phyloP scores from a whole-genome alignment of 345 rosid genomes.

The Salix brachista region DNA sequence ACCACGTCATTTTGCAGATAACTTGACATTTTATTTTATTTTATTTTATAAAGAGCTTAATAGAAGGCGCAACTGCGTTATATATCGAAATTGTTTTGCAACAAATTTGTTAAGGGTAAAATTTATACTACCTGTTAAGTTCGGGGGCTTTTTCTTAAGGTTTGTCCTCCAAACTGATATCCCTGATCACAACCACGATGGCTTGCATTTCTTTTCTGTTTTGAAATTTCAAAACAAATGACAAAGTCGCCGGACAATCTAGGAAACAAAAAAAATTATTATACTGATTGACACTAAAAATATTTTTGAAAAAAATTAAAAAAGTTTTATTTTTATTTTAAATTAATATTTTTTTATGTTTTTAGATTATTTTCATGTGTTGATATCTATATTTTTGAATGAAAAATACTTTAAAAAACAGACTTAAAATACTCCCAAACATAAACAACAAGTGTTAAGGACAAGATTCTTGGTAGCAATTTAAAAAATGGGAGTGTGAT shows the following conservation, averaged over 20 bases:
- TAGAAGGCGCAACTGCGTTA: not conserved
- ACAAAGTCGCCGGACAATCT: not conserved
- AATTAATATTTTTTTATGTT: no score
- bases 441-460: not conserved
- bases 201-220: not conserved
- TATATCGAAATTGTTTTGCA: not conserved
- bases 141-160: not conserved
- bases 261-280: not conserved
- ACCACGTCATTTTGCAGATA: no score
- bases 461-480: slow-evolving; percentile 13
- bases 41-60: no score
- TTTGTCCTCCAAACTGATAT: not conserved
- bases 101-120: not conserved
- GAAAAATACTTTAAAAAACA: no score
- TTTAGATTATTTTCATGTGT: no score
- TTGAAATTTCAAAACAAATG: not conserved
- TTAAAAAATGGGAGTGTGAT: slow-evolving; percentile 17
- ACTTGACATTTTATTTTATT: not conserved
- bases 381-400: no score
- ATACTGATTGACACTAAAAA: no score
- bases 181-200: not conserved
- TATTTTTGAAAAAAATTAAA: no score
- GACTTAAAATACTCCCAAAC: accelerated
- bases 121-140: not conserved
- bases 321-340: no score